phyloP scores from a whole-genome alignment of 106 monocot genomes.

The Ottelia alismoides region DNA sequence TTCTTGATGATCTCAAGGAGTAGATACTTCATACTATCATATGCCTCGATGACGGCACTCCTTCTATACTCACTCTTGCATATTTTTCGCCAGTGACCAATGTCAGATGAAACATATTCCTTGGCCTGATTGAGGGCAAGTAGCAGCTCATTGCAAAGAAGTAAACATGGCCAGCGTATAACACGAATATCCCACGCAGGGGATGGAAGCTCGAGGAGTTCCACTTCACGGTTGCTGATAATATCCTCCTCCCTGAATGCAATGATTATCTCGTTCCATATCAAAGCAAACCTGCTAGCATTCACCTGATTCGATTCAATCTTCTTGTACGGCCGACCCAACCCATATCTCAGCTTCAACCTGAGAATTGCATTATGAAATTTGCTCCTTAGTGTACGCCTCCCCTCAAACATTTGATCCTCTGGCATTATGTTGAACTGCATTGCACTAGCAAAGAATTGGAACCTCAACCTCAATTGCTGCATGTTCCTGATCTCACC shows the following conservation, averaged over 20 bases:
- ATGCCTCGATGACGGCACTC: slow-evolving; percentile 18
- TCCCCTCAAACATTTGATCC: slow-evolving; percentile 8
- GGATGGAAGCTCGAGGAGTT: slow-evolving; percentile 17
- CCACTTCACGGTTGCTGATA: slow-evolving; percentile 20
- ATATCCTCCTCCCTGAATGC: slow-evolving; percentile 22
- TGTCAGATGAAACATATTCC: slow-evolving; percentile 10
- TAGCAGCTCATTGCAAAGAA: slow-evolving; percentile 17
- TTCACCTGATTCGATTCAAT: slow-evolving; percentile 20
- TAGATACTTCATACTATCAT: slow-evolving; percentile 17
- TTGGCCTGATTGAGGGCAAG: slow-evolving; percentile 20
- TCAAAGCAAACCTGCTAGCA: slow-evolving; percentile 17
- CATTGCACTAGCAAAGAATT: slow-evolving; percentile 25
- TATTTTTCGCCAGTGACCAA: slow-evolving; percentile 13
- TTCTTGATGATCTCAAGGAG: slow-evolving; percentile 7
- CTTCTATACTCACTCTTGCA: slow-evolving; percentile 18
- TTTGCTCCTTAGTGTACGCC: slow-evolving; percentile 9
- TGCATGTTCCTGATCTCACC: slow-evolving; percentile 22
- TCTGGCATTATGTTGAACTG: slow-evolving; percentile 20
- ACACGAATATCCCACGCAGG: slow-evolving; percentile 14
- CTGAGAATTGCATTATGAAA: slow-evolving; percentile 14
- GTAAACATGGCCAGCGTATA: slow-evolving; percentile 19
- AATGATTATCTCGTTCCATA: slow-evolving; percentile 20
- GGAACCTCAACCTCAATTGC: slow-evolving; percentile 22
- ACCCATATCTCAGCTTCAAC: slow-evolving; percentile 19
- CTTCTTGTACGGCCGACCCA: slow-evolving; percentile 19